A percentile compares a stretch with the other conserved stretches of the same genome.
Evolutionary conservation across 2,329 filamentous ascomycete species (phyloP).

Genomic region (Coleophoma cylindrospora): DNA sequence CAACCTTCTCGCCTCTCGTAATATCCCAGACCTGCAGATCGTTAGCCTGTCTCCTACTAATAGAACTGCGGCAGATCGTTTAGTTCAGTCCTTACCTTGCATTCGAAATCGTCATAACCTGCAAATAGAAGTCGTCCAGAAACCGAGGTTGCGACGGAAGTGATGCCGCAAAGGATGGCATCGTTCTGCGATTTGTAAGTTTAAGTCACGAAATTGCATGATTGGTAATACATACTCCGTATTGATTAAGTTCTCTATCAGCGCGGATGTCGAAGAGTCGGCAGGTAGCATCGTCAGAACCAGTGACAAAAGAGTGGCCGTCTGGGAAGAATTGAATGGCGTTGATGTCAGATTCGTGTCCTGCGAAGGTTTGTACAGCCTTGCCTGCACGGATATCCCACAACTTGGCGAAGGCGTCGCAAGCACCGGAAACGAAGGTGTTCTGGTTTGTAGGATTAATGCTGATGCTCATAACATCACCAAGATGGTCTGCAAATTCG

Average conservation of each 20-base stretch:
- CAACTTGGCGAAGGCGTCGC: conserved; percentile 95
- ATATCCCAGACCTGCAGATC: conserved; percentile 88
- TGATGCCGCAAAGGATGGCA: conserved; percentile 95
- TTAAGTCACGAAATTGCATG: conserved; percentile 4
- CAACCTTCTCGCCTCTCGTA: conserved; percentile 92
- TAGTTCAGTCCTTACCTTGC: conserved; percentile 68
- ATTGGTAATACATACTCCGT: conserved; percentile 47
- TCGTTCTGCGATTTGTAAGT: conserved; percentile 62
- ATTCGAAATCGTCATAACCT: conserved; percentile 98
- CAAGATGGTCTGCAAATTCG: conserved; percentile 96
- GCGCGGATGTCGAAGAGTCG: conserved; percentile 96
- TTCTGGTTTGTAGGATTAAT: conserved; percentile 99
- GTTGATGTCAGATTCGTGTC: conserved; percentile 98
- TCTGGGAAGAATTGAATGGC: conserved; percentile 99
- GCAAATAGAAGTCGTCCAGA: conserved; percentile 93
- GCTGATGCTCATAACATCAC: conserved; percentile 99
- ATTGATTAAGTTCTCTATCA: conserved; percentile 71
- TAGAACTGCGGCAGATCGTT: no score
- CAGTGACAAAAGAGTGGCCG: conserved; percentile 95
- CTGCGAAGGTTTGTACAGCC: conserved; percentile 96
- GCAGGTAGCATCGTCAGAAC: conserved; percentile 96
- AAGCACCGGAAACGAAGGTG: conserved; percentile 98
- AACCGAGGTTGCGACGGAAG: conserved; percentile 95
- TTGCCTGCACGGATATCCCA: conserved; percentile 99
- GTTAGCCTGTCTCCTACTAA: no score